phyloP scores from a whole-genome alignment of 192 early-diverging fungal genomes.

The Glomus cerebriforme region DNA sequence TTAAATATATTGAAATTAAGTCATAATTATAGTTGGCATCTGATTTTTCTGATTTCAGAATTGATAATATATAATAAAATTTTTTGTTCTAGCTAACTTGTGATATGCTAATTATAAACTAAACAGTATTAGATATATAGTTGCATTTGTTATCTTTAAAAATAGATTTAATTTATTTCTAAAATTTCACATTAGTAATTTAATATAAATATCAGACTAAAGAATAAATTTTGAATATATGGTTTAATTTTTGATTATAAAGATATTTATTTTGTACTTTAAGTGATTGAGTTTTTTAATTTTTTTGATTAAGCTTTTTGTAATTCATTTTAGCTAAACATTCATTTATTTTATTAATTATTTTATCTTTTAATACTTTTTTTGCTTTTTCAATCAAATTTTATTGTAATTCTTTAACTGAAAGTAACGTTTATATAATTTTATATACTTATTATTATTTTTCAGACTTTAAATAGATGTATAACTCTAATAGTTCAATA shows the following conservation, averaged over 20 bases:
- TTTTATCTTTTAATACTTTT: not conserved
- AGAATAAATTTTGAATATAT: not conserved
- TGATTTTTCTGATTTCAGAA: not conserved
- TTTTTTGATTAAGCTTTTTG: conserved; percentile 6
- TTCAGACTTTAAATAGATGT: conserved; percentile 10
- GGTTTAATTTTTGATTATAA: conserved; percentile 2
- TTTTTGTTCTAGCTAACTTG: not conserved
- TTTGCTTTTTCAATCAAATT: not conserved
- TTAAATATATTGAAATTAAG: not conserved
- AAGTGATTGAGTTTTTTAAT: not conserved
- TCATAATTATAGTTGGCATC: too few species aligned
- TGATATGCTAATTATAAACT: not conserved
- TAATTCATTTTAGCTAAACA: not conserved
- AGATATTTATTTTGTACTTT: not conserved
- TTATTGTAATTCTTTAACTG: not conserved
- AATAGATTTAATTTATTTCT: not conserved
- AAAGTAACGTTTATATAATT: not conserved
- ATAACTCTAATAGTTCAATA: not conserved
- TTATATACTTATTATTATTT: not conserved
- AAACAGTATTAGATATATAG: not conserved
- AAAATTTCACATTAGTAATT: not conserved
- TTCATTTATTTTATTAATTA: not conserved
- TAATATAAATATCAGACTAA: not conserved
- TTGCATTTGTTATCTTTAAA: not conserved
- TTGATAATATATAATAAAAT: conserved; percentile 2